Evolutionary conservation across 345 rosid genomes (phyloP).

Genomic region (Populus ilicifolia): DNA sequence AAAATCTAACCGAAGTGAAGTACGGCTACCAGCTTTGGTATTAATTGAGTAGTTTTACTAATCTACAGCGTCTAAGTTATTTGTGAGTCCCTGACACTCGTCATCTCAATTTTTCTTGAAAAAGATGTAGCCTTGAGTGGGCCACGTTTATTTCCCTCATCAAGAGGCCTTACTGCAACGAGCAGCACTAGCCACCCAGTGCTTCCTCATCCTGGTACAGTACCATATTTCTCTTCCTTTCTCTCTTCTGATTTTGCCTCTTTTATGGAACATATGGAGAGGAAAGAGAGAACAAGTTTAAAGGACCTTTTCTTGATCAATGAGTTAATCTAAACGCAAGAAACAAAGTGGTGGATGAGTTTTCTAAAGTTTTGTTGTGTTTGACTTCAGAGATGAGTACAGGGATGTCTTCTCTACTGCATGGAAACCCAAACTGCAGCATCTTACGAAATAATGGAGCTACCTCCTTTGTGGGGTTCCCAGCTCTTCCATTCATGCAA

Average conservation of each 20-base stretch:
- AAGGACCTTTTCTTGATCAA: background rate
- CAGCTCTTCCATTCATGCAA: conserved; percentile 15
- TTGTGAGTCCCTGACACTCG: too few species aligned
- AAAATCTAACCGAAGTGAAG: too few species aligned
- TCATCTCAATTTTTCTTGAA: too few species aligned
- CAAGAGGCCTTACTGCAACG: too few species aligned
- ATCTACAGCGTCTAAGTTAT: too few species aligned
- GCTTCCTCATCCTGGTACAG: background rate
- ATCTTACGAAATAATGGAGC: conserved; percentile 9
- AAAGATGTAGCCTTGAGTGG: too few species aligned
- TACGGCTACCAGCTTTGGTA: too few species aligned
- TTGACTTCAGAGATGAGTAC: background rate
- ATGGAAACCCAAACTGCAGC: conserved; percentile 18
- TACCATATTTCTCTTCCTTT: background rate
- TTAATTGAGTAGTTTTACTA: too few species aligned
- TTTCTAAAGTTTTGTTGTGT: too few species aligned
- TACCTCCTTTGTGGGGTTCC: conserved; percentile 14
- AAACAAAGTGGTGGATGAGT: too few species aligned
- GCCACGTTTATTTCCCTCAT: too few species aligned
- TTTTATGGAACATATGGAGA: background rate
- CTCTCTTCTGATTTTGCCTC: background rate
- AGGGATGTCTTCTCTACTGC: conserved; percentile 25
- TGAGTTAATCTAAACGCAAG: background rate
- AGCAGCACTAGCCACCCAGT: background rate
- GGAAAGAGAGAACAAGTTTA: background rate